phyloP scores from a whole-genome alignment of 1,284 basidiomycete species.

The Vanrija humicola region DNA sequence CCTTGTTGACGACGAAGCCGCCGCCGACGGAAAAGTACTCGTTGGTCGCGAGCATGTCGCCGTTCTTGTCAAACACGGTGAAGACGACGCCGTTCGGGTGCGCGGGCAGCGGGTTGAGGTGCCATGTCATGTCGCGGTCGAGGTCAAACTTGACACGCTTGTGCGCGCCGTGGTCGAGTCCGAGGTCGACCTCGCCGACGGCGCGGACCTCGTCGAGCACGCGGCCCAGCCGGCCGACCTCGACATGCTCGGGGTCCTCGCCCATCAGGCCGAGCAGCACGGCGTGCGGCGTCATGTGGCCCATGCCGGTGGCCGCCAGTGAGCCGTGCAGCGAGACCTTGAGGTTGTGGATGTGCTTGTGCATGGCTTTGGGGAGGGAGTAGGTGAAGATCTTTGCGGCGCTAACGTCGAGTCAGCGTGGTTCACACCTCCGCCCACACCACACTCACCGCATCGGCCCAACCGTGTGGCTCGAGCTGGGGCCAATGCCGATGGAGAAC shows the following conservation, averaged over 20 bases:
- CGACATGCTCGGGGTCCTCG: constrained; percentile 45
- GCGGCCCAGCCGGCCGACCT: constrained; percentile 32
- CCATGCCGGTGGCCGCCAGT: constrained; percentile 59
- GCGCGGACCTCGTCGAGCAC: constrained; percentile 28
- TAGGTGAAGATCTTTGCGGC: constrained; percentile 18
- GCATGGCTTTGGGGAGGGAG: constrained; percentile 24
- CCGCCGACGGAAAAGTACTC: constrained; percentile 87
- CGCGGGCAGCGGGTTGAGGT: constrained; percentile 37
- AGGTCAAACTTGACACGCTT: constrained; percentile 77
- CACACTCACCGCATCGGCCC: constrained; percentile 66
- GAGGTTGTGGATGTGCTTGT: constrained; percentile 62
- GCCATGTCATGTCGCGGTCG: constrained; percentile 69
- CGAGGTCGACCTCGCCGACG: constrained; percentile 29
- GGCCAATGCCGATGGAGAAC: constrained; percentile 77
- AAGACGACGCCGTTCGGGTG: constrained; percentile 88
- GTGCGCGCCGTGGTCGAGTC: constrained; percentile 66
- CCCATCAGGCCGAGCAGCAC: constrained; percentile 87
- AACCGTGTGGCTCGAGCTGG: constrained; percentile 60
- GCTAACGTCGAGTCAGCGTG: constrained; percentile 1
- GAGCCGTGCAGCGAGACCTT: constrained; percentile 73
- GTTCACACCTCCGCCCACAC: background rate
- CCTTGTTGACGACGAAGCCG: constrained; percentile 64
- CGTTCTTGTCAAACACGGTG: constrained; percentile 73
- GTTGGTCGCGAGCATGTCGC: constrained; percentile 86
- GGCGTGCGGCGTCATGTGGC: constrained; percentile 91